These are phyloP conservation scores for Rhizodiscina lignyota DNA, from an alignment of 495 filamentous ascomycete genomes.

Conservation along the genomic window DNA sequence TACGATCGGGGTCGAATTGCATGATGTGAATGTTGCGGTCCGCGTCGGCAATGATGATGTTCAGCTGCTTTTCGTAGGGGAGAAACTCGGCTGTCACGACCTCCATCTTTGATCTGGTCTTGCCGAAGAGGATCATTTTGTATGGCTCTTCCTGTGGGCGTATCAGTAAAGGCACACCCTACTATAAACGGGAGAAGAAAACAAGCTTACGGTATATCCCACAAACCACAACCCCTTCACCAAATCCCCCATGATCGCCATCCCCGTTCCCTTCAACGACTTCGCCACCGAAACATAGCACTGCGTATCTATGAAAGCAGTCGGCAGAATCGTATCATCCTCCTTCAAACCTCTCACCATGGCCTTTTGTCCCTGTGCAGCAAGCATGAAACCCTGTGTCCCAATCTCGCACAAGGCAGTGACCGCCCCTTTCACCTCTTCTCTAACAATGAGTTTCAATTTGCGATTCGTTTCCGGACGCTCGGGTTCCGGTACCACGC, in stretches of 20 bases:
- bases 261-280: slow-evolving; percentile 63
- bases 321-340: slow-evolving; percentile 76
- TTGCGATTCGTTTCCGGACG: slow-evolving; percentile 68
- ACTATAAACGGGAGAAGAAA: neutral
- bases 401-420: slow-evolving; percentile 75
- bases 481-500: slow-evolving; percentile 77
- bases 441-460: slow-evolving; percentile 71
- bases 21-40: slow-evolving; percentile 75
- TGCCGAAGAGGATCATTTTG: slow-evolving; percentile 85
- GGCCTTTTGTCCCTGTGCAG: slow-evolving; percentile 89
- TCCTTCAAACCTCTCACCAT: slow-evolving; percentile 95
- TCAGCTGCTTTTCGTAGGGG: slow-evolving; percentile 67
- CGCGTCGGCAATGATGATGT: slow-evolving; percentile 66
- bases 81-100: slow-evolving; percentile 75
- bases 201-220: slow-evolving; percentile 66
- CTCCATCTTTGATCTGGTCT: slow-evolving; percentile 57
- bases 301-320: slow-evolving; percentile 97
- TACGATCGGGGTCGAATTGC: slow-evolving; percentile 86
- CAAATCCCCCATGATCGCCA: slow-evolving; percentile 74
- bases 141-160: slow-evolving; percentile 66
- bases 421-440: slow-evolving; percentile 87
- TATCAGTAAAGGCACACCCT: slow-evolving; percentile 1
- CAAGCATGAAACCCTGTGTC: slow-evolving; percentile 80
- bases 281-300: slow-evolving; percentile 73
- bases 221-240: slow-evolving; percentile 90